Evolutionary conservation across 345 rosid genomes (phyloP), one percentile per base, ranked within the genome.

Genomic region (Aegle marmelos): DNA sequence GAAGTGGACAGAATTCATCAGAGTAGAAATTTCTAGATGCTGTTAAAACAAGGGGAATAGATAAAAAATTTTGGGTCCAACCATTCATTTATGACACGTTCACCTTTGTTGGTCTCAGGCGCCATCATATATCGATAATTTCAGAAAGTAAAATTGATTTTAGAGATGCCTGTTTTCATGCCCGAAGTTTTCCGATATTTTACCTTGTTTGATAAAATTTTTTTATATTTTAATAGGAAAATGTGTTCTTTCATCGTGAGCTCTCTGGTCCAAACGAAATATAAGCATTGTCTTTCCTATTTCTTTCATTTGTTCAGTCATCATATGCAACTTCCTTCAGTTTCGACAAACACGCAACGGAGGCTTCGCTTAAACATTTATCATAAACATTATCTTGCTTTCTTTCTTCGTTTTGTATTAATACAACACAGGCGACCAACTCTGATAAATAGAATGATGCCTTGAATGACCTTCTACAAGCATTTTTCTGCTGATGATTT

Each of bases 1-100:
- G 88, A 78, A 82, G 61, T 22, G 87, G 84, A 77, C 85, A 74
- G 68, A 39, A 79, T 76, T 82, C 68, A 61, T 79, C 80, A 21
- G 82, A 72, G 25, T 79, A 67, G 65, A 54, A 30, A 65, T 33
- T 45, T 34, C 68, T 70, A 78, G 30, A 37, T 73, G 22, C 24
- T 9, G 28, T 36, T 67, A 58, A 37, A 37, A 56, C 56, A 19
- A 76, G 53, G 58, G 33, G 68, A 28, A 70, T 54, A 72, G 65
- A 63, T 80, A 60, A 78, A 83, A 83, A 66, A 78, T 85, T 83
- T 83, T 58, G 75, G 73, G 59, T 78, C 66, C 53, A 78, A 73
- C 36, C 68, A 21, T 68, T 57, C 57, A 67, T 58, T 27, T 50
- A 25, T 13, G 57, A 65, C 69, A 21, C 22, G 74, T 27, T 71